Evolutionary conservation across 805 yeast species (phyloP).

Genomic region (Gaillardinia entomophila): DNA sequence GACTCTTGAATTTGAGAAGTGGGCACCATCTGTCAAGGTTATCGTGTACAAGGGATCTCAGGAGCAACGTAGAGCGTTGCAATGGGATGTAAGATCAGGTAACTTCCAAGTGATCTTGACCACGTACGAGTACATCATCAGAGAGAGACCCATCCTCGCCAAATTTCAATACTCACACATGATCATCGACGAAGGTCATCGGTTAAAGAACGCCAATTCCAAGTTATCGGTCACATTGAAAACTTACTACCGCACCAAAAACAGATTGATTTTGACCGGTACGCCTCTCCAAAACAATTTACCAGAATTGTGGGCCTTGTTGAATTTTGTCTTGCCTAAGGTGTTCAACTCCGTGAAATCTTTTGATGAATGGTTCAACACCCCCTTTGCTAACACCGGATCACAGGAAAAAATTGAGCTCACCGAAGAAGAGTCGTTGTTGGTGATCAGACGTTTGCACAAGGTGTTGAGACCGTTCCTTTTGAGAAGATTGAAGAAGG

Average conservation of each 20-base stretch:
- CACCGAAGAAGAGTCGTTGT: slow-evolving; percentile 79
- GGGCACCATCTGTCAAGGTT: slow-evolving; percentile 78
- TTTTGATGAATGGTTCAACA: slow-evolving; percentile 86
- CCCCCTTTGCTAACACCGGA: slow-evolving; percentile 84
- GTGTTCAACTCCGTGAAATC: slow-evolving; percentile 82
- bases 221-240: slow-evolving; percentile 68
- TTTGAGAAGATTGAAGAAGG: slow-evolving; percentile 77
- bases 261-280: slow-evolving; percentile 79
- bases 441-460: slow-evolving; percentile 79
- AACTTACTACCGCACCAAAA: slow-evolving; percentile 65
- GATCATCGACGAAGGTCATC: slow-evolving; percentile 89
- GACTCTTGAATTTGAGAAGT: slow-evolving; percentile 80
- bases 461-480: slow-evolving; percentile 82
- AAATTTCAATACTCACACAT: slow-evolving; percentile 77
- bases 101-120: slow-evolving; percentile 74
- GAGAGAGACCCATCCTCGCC: slow-evolving; percentile 65
- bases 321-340: slow-evolving; percentile 77
- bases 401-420: slow-evolving; percentile 73
- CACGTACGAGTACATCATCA: slow-evolving; percentile 75
- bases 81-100: slow-evolving; percentile 57
- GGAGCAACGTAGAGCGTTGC: slow-evolving; percentile 60
- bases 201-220: slow-evolving; percentile 77
- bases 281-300: slow-evolving; percentile 81
- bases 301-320: slow-evolving; percentile 81
- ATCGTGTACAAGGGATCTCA: slow-evolving; percentile 78